Base-by-base conservation (phyloP, 2,329 filamentous ascomycete species). In the Raffaelea arxii region DNA sequence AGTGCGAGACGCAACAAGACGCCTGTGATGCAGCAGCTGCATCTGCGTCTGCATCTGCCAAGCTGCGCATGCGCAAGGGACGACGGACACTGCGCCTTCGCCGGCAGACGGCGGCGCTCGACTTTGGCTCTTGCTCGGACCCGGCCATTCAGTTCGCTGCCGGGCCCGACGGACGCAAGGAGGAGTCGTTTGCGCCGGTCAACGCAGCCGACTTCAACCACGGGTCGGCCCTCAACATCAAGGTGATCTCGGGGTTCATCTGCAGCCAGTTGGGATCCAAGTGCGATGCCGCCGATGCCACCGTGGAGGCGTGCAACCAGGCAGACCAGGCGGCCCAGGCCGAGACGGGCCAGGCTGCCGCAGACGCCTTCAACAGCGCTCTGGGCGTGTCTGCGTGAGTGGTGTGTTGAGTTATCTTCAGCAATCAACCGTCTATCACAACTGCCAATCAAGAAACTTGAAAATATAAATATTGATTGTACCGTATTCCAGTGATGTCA, bases 131-230 rank as follows among this genome's bases (percentile, higher is more conserved):
- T 48, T 77, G 73, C 63, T 57, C 61, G 47, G 64, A 69, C 54
- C 67, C 72, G 5, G 65, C 67, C 49, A 71, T 78, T 55, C 56
- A 63, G 46, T 77, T 77, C 59, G 70, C 67, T 25, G 54, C 53
- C 3, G 68, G 68, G 12, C 63, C 71, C 38, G 69, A 76, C 54
- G 71, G 71, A 39, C 69, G 69, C 54, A 59, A 69, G 53, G 63
- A 64, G 58, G 58, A 59, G 16, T 62, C 64, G 30, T 71, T 71
- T 55, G 61, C 63, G 44, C 60, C 65, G 42, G 64, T 56, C 35
- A 61, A 68, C 55, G 46, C 52, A 27, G 59, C 56, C 43, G 63
- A 68, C 56, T 78, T 77, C 62, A 66, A 63, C 58, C 75, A 77
- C 59, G 72, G 72, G 45, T 74, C 70, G 4, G 73, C 72, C 3